Conservation (phyloP, 768 basidiomycete species). For the Tricholoma sp. region DNA sequence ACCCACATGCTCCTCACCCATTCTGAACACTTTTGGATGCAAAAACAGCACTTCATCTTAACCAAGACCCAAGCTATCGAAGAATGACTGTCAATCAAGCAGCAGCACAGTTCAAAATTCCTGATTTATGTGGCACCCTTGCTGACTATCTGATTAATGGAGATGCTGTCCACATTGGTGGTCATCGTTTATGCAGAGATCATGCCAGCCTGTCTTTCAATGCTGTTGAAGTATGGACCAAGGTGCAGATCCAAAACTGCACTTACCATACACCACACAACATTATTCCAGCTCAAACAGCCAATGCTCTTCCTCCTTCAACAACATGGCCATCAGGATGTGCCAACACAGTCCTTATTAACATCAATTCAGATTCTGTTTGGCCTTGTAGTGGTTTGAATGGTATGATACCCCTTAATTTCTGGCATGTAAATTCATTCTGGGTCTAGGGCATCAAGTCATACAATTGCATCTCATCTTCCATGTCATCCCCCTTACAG, state of each 20-base stretch:
- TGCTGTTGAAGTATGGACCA: too few species aligned
- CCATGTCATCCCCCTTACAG: background rate
- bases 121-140: slow-evolving; percentile 4
- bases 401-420: background rate
- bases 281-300: too few species aligned
- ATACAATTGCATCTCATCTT: background rate
- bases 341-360: too few species aligned
- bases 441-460: too few species aligned
- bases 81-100: slow-evolving; percentile 3
- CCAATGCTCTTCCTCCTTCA: too few species aligned
- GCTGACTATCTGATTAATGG: too few species aligned
- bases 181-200: background rate
- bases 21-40: slow-evolving; percentile 2
- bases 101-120: slow-evolving; percentile 2
- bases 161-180: background rate
- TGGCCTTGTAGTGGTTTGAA: background rate
- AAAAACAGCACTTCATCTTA: slow-evolving; percentile 10
- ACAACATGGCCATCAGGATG: too few species aligned
- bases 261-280: too few species aligned
- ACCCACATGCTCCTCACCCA: slow-evolving; percentile 1
- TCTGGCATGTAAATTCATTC: background rate
- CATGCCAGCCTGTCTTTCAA: background rate
- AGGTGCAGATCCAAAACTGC: too few species aligned
- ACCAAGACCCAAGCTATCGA: background rate
- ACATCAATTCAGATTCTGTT: background rate